phyloP scores from a whole-genome alignment of 1,139 yeast genomes.

The Nematodospora anomalae region DNA sequence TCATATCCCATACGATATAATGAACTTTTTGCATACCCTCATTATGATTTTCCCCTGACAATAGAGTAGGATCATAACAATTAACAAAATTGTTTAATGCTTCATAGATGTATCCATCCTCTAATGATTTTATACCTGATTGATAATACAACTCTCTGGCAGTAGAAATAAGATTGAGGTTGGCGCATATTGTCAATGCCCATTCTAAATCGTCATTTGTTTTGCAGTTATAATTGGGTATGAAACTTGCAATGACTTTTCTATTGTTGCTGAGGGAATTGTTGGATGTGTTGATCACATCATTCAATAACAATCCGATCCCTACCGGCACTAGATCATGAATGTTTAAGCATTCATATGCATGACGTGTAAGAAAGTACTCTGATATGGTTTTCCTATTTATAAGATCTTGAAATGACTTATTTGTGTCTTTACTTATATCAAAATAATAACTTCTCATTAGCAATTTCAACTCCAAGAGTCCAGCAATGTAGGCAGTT shows the following conservation, averaged over 20 bases:
- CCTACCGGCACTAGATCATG: constrained; percentile 65
- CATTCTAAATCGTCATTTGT: constrained; percentile 80
- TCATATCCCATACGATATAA: constrained; percentile 42
- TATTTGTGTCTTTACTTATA: constrained; percentile 10
- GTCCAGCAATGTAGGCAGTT: constrained; percentile 63
- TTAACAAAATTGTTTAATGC: constrained; percentile 68
- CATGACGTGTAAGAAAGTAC: constrained; percentile 60
- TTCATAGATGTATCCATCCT: constrained; percentile 52
- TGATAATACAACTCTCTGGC: constrained; percentile 51
- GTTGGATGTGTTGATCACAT: constrained; percentile 25
- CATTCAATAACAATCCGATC: constrained; percentile 49
- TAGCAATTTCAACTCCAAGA: constrained; percentile 65
- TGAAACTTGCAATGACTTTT: constrained; percentile 54
- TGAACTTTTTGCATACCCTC: constrained; percentile 42
- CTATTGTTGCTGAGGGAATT: constrained; percentile 28
- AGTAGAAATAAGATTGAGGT: constrained; percentile 48
- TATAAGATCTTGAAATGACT: constrained; percentile 15
- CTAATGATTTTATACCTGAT: constrained; percentile 40
- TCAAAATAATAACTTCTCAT: constrained; percentile 47
- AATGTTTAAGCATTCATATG: constrained; percentile 52
- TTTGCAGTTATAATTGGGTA: constrained; percentile 59
- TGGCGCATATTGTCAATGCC: constrained; percentile 61
- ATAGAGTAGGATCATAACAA: constrained; percentile 50
- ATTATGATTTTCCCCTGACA: constrained; percentile 19
- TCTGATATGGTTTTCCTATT: constrained; percentile 52